These are phyloP conservation scores for Diaporthe velutina DNA, from an alignment of 2,329 filamentous ascomycete species.

Conservation along the genomic window DNA sequence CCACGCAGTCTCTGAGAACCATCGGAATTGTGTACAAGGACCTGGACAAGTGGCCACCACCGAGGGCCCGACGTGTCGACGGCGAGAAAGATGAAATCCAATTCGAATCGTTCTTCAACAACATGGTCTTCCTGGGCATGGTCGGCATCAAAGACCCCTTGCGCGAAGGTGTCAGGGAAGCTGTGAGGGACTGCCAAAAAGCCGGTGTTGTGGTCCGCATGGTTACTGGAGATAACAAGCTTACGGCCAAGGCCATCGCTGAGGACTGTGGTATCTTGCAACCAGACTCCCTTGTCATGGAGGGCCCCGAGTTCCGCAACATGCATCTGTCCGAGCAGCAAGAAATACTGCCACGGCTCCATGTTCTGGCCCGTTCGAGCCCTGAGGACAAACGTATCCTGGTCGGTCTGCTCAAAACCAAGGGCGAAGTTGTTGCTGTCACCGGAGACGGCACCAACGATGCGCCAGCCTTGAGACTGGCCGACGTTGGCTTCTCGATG, in stretches of 20 bases:
- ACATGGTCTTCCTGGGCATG: conserved; percentile 77
- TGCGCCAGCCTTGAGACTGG: conserved; percentile 83
- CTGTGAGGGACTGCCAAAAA: conserved; percentile 78
- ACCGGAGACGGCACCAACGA: conserved; percentile 90
- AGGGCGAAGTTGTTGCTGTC: conserved; percentile 83
- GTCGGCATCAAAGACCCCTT: conserved; percentile 88
- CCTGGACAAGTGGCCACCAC: conserved; percentile 87
- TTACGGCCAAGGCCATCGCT: conserved; percentile 84
- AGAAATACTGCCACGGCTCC: conserved; percentile 76
- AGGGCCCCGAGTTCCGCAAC: conserved; percentile 83
- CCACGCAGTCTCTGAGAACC: conserved; percentile 83
- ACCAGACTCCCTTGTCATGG: conserved; percentile 77
- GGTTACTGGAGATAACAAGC: conserved; percentile 87
- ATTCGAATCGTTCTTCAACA: conserved; percentile 75
- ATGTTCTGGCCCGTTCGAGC: conserved; percentile 80
- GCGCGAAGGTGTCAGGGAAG: conserved; percentile 79
- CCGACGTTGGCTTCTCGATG: conserved; percentile 89
- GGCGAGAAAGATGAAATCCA: conserved; percentile 70
- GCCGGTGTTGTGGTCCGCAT: conserved; percentile 86
- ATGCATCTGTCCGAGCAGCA: conserved; percentile 75
- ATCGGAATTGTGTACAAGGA: conserved; percentile 88
- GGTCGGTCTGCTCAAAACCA: conserved; percentile 78
- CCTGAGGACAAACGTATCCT: conserved; percentile 83
- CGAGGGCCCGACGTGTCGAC: conserved; percentile 66
- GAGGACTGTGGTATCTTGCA: conserved; percentile 83